phyloP scores from a whole-genome alignment of 768 basidiomycete species.

The Psilocybe tampanensis region DNA sequence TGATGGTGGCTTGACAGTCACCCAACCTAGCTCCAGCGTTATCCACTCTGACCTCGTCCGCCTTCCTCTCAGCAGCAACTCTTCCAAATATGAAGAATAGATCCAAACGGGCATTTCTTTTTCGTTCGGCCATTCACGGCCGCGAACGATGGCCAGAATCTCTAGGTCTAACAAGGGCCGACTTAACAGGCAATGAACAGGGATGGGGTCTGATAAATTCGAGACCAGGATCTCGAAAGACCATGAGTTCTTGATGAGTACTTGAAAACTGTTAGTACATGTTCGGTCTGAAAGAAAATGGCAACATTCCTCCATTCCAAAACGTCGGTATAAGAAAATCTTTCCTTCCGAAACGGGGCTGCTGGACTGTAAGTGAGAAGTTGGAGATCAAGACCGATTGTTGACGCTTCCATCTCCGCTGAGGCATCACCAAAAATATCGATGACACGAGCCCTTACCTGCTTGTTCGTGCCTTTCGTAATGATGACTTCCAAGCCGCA shows the following conservation, averaged over 20 bases:
- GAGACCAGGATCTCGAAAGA: not conserved
- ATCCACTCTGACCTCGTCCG: not conserved
- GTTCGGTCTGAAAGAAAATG: too few relatives aligned
- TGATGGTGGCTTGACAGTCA: not conserved
- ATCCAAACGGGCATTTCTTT: not conserved
- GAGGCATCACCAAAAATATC: not conserved
- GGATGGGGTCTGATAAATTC: not conserved
- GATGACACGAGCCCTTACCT: not conserved
- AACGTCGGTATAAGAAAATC: not conserved
- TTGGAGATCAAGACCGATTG: not conserved
- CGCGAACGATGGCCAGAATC: not conserved
- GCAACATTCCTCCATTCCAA: not conserved
- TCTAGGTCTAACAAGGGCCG: not conserved
- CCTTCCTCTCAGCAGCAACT: not conserved
- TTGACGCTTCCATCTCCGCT: not conserved
- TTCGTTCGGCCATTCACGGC: not conserved
- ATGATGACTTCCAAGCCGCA: not conserved
- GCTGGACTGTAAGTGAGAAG: not conserved
- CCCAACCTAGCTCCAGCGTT: not conserved
- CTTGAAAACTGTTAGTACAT: too few relatives aligned
- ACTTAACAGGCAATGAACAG: not conserved
- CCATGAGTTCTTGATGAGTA: not conserved
- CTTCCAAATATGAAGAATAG: not conserved
- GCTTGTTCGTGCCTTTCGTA: not conserved
- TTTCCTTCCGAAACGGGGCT: not conserved